A percentile compares a stretch with the other conserved stretches of the same genome.
phyloP scores from a whole-genome alignment of 2,329 filamentous ascomycete species.

The Hypoxylon rubiginosum region DNA sequence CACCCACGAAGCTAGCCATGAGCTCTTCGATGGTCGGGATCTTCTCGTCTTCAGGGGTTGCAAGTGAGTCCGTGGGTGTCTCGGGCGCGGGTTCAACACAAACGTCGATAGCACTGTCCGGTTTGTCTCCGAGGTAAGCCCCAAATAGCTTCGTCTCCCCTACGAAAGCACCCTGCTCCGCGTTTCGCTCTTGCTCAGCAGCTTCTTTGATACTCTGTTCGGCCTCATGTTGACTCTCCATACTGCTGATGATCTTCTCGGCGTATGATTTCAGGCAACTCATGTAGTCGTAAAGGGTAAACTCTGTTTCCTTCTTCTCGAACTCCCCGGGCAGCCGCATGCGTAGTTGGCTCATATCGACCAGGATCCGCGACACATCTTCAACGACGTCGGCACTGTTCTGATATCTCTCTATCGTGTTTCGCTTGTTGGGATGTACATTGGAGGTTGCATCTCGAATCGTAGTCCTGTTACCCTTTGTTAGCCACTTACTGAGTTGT shows the following conservation, averaged over 20 bases:
- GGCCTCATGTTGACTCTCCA: conserved; percentile 42
- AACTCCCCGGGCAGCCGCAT: conserved; percentile 57
- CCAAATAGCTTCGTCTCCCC: conserved; percentile 47
- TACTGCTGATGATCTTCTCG: conserved; percentile 44
- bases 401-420: conserved; percentile 42
- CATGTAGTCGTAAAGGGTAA: conserved; percentile 75
- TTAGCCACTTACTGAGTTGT: conserved; percentile 37
- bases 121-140: conserved; percentile 54
- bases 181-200: neutral
- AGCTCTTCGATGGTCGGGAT: conserved; percentile 50
- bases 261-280: conserved; percentile 78
- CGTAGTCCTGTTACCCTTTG: conserved; percentile 42
- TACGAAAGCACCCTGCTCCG: conserved; percentile 47
- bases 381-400: conserved; percentile 45
- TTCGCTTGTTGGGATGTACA: conserved; percentile 39
- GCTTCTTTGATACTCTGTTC: conserved; percentile 24
- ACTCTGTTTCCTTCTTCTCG: conserved; percentile 76
- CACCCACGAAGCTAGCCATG: conserved; percentile 41
- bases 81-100: conserved; percentile 48
- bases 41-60: conserved; percentile 40
- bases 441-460: conserved; percentile 45
- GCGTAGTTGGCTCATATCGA: conserved; percentile 53
- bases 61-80: conserved; percentile 38
- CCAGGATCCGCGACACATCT: conserved; percentile 53
- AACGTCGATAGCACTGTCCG: conserved; percentile 59